Conservation (phyloP, 2,329 filamentous ascomycete genomes). For the Graphilbum sp. region DNA sequence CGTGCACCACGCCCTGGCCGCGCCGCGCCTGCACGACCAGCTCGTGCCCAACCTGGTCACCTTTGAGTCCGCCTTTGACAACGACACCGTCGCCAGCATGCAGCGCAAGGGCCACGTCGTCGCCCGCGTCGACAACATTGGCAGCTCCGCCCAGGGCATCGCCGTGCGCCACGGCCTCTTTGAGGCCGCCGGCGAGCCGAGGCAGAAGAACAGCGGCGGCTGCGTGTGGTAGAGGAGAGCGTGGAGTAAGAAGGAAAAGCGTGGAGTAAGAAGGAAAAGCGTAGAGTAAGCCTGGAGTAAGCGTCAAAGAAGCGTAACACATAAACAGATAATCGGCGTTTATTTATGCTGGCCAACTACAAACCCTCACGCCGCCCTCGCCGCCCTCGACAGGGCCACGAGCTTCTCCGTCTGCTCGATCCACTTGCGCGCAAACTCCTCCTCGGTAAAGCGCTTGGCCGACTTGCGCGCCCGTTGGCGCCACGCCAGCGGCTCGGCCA, state of each 20-base stretch:
- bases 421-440: constrained; percentile 72
- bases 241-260: too few species aligned
- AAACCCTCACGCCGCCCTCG: too few species aligned
- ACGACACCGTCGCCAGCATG: constrained; percentile 52
- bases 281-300: too few species aligned
- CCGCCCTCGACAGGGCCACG: constrained; percentile 26
- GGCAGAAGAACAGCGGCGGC: constrained; percentile 59
- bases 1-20: constrained; percentile 43
- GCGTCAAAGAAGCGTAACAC: too few species aligned
- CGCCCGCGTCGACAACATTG: constrained; percentile 47
- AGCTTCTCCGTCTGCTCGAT: constrained; percentile 56
- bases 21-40: constrained; percentile 69
- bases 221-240: constrained; percentile 23
- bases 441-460: constrained; percentile 73
- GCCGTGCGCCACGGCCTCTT: constrained; percentile 51
- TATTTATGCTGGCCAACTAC: too few species aligned
- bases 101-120: constrained; percentile 54
- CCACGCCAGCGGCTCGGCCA: constrained; percentile 60
- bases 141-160: constrained; percentile 59
- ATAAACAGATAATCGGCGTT: too few species aligned
- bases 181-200: constrained; percentile 70
- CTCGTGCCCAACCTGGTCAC: constrained; percentile 49
- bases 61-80: constrained; percentile 61
- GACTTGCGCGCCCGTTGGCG: constrained; percentile 60
- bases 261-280: too few species aligned